phyloP scores from a whole-genome alignment of 345 rosid species.

The Pugionium dolabratum region DNA sequence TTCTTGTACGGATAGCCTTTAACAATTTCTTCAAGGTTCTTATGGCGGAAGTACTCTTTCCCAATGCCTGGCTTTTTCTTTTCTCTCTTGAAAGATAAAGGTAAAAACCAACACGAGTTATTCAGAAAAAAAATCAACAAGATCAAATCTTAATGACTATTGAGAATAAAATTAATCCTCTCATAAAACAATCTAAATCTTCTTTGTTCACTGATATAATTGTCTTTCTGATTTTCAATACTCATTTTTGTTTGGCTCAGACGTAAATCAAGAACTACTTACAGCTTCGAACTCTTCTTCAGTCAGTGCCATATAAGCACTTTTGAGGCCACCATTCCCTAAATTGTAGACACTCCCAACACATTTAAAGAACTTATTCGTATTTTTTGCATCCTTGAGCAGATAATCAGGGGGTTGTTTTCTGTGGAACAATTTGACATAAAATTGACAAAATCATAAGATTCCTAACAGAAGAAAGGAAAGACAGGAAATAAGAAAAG shows the following conservation, averaged over 20 bases:
- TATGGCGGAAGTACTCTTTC: conserved; percentile 91
- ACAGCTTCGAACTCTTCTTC: conserved; percentile 94
- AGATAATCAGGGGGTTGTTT: conserved; percentile 95
- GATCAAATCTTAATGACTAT: conserved; percentile 17
- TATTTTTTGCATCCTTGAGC: conserved; percentile 89
- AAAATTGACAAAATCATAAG: conserved; percentile 27
- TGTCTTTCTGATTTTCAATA: conserved; percentile 14
- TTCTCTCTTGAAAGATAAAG: conserved; percentile 66
- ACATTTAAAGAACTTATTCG: conserved; percentile 90
- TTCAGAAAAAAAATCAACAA: conserved; percentile 5
- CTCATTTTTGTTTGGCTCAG: conserved; percentile 14
- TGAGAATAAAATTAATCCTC: not conserved
- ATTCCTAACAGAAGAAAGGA: not conserved
- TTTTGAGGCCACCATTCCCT: conserved; percentile 61
- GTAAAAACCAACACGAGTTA: conserved; percentile 16
- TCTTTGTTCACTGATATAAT: conserved; percentile 6
- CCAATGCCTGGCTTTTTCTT: conserved; percentile 80
- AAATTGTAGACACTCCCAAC: conserved; percentile 72
- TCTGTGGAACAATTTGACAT: conserved; percentile 51
- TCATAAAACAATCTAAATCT: not conserved
- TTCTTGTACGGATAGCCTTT: conserved; percentile 78
- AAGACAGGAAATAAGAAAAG: conserved; percentile 12
- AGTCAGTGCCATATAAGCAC: conserved; percentile 74
- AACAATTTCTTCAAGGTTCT: conserved; percentile 90
- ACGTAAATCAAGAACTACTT: conserved; percentile 44